Conservation (phyloP, 2,329 filamentous ascomycete genomes). For the Lecanosticta acicola region DNA sequence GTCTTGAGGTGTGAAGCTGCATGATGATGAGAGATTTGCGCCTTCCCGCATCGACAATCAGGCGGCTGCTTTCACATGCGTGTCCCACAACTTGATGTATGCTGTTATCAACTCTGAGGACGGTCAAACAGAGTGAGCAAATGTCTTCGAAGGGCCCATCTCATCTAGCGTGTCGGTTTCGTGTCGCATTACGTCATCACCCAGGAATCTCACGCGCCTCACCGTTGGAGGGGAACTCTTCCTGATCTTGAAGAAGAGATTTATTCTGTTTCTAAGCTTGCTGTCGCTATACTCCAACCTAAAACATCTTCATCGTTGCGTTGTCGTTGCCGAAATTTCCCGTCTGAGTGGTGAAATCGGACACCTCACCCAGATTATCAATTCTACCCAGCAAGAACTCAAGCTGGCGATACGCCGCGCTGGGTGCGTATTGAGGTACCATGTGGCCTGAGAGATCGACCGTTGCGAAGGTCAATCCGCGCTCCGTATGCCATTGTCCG, state of each 20-base stretch:
- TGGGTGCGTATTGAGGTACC: constrained; percentile 61
- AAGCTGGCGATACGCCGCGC: constrained; percentile 58
- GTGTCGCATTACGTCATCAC: too few species aligned
- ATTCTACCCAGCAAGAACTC: constrained; percentile 72
- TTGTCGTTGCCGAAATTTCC: constrained; percentile 29
- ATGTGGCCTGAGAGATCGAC: constrained; percentile 57
- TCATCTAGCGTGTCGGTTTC: too few species aligned
- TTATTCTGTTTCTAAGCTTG: too few species aligned
- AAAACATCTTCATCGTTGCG: constrained; percentile 18
- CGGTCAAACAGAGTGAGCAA: not conserved
- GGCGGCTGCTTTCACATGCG: not conserved
- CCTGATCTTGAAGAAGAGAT: too few species aligned
- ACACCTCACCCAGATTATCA: constrained; percentile 44
- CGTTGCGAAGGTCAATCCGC: constrained; percentile 66
- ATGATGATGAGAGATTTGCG: not conserved
- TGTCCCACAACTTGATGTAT: not conserved
- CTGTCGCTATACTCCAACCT: too few species aligned
- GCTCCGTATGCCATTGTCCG: constrained; percentile 66
- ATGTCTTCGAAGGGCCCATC: not conserved
- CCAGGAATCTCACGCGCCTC: too few species aligned
- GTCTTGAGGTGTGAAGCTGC: not conserved
- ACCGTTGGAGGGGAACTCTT: too few species aligned
- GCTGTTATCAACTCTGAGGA: not conserved
- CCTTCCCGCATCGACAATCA: not conserved
- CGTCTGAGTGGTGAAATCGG: constrained; percentile 33